phyloP scores from a whole-genome alignment of 1,284 basidiomycete species.

The Cryptococcus jaspeensis region DNA sequence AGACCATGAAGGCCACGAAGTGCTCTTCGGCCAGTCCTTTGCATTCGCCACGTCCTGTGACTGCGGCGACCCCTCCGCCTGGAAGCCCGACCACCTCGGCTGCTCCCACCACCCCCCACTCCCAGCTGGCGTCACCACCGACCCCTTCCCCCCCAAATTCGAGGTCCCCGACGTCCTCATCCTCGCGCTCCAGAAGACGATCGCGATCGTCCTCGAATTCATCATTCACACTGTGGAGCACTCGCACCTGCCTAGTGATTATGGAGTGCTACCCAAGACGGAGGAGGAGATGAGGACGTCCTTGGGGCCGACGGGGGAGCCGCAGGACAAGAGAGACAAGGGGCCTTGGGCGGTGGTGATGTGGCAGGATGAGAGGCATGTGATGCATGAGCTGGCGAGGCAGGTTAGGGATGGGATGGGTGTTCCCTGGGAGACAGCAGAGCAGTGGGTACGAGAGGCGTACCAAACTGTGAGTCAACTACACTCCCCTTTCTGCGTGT shows the following conservation, averaged over 20 bases:
- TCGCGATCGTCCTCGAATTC: conserved; percentile 77
- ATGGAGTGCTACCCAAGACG: conserved; percentile 59
- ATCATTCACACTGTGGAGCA: conserved; percentile 80
- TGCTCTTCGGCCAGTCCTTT: conserved; percentile 85
- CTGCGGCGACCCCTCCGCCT: conserved; percentile 85
- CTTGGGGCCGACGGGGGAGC: conserved; percentile 29
- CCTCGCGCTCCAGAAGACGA: conserved; percentile 68
- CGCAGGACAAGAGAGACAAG: conserved; percentile 48
- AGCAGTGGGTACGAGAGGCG: conserved; percentile 65
- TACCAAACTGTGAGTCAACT: conserved; percentile 54
- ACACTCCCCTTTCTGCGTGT: too few species aligned
- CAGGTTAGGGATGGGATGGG: conserved; percentile 68
- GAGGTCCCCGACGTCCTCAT: conserved; percentile 59
- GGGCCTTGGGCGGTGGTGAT: conserved; percentile 82
- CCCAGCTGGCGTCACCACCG: conserved; percentile 29
- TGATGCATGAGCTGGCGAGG: conserved; percentile 82
- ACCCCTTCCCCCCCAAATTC: conserved; percentile 28
- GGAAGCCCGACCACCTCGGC: conserved; percentile 61
- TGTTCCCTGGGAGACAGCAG: conserved; percentile 51
- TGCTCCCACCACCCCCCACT: conserved; percentile 68
- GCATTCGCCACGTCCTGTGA: conserved; percentile 90
- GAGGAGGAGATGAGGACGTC: conserved; percentile 57
- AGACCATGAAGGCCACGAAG: conserved; percentile 78
- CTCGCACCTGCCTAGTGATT: conserved; percentile 71
- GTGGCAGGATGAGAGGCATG: conserved; percentile 99